A percentile compares a stretch with the other conserved stretches of the same genome.
Evolutionary conservation across 202 grass and related monocot species (phyloP).

Genomic region (Carex sylvatica): DNA sequence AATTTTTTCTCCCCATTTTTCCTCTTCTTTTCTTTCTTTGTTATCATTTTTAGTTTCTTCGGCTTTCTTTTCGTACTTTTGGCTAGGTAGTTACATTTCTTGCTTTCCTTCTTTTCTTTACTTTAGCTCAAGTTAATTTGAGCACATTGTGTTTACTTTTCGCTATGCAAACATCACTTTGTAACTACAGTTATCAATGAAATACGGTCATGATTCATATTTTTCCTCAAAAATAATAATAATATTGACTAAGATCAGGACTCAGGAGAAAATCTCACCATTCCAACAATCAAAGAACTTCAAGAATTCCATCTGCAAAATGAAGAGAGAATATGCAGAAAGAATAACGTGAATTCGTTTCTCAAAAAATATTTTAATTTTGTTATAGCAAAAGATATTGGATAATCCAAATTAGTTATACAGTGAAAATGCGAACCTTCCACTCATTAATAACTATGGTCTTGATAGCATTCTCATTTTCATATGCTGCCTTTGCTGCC

Average conservation of each 20-base stretch:
- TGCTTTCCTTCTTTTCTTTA: too few relatives aligned
- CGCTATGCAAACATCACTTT: too few relatives aligned
- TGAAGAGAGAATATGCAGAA: not conserved
- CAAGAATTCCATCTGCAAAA: constrained; percentile 64
- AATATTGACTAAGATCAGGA: not conserved
- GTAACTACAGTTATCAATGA: too few relatives aligned
- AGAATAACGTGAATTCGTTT: not conserved
- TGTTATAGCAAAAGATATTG: not conserved
- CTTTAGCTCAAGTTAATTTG: too few relatives aligned
- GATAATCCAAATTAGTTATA: not conserved
- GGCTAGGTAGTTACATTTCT: too few relatives aligned
- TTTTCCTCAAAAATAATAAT: too few relatives aligned
- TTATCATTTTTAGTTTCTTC: too few relatives aligned
- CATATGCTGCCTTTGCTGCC: constrained; percentile 80
- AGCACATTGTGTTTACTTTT: too few relatives aligned
- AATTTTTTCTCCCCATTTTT: too few relatives aligned
- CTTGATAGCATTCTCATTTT: constrained; percentile 57
- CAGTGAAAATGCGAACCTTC: constrained; percentile 34
- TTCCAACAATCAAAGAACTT: constrained; percentile 65
- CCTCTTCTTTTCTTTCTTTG: too few relatives aligned
- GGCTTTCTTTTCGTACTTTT: too few relatives aligned
- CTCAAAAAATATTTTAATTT: not conserved
- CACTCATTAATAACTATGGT: constrained; percentile 45
- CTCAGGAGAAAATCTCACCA: constrained; percentile 32
- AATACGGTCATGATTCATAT: too few relatives aligned